phyloP scores from a whole-genome alignment of 2,329 filamentous ascomycete species.

The Exophiala bonariae region DNA sequence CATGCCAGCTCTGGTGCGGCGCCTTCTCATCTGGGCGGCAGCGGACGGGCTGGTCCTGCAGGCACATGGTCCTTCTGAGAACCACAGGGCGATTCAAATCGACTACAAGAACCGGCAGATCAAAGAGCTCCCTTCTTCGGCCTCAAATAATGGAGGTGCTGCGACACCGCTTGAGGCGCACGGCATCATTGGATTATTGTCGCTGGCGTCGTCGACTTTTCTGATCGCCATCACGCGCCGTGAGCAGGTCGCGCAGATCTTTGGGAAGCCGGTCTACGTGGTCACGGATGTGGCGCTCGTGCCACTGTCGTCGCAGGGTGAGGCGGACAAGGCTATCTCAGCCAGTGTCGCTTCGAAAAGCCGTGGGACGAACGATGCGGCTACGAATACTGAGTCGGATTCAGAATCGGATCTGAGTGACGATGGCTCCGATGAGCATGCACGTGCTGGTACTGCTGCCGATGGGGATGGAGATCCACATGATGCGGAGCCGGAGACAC shows the following conservation, averaged over 20 bases:
- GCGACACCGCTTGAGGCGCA: conserved; percentile 46
- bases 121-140: conserved; percentile 36
- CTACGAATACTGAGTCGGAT: conserved; percentile 23
- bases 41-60: conserved; percentile 82
- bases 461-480: neutral
- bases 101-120: conserved; percentile 65
- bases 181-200: conserved; percentile 71
- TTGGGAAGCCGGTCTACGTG: conserved; percentile 78
- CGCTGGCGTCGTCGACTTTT: conserved; percentile 77
- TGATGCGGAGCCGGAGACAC: conserved; percentile 18
- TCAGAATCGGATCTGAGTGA: conserved; percentile 31
- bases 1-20: conserved; percentile 78
- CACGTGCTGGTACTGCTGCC: conserved; percentile 30
- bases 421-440: conserved; percentile 26
- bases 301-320: conserved; percentile 72
- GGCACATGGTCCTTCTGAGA: conserved; percentile 56
- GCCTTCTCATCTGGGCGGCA: conserved; percentile 76
- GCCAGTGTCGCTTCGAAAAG: conserved; percentile 27
- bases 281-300: conserved; percentile 90
- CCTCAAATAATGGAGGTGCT: conserved; percentile 23
- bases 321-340: conserved; percentile 71
- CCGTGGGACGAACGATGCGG: conserved; percentile 3
- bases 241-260: conserved; percentile 84
- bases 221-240: conserved; percentile 83
- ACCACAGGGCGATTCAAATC: conserved; percentile 62